Conservation (phyloP, 192 early-diverging fungal species). For the Coemansia asiatica region DNA sequence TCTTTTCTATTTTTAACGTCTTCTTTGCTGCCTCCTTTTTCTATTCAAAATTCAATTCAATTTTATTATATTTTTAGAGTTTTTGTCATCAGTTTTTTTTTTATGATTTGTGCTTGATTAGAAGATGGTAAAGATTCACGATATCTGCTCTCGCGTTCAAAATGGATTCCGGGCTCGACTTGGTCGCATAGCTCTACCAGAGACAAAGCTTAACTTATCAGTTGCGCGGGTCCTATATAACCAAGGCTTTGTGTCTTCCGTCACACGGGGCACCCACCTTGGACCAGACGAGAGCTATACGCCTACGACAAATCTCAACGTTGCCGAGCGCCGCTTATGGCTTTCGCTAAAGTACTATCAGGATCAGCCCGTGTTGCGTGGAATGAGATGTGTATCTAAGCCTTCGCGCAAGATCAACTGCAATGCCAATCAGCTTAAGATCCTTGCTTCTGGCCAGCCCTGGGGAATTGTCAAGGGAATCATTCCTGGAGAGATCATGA, state of each 20-base stretch:
- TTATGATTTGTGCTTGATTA: background rate
- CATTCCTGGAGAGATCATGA: slow-evolving; percentile 87
- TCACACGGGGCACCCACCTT: slow-evolving; percentile 74
- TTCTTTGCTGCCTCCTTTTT: no score
- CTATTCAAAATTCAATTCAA: no score
- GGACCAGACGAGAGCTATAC: slow-evolving; percentile 73
- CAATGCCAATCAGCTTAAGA: slow-evolving; percentile 75
- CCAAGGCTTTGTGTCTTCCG: slow-evolving; percentile 85
- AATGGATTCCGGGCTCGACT: slow-evolving; percentile 87
- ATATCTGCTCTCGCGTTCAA: slow-evolving; percentile 85
- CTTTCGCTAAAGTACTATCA: slow-evolving; percentile 92
- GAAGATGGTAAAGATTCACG: slow-evolving; percentile 75
- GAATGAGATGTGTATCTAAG: slow-evolving; percentile 81
- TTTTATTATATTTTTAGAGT: background rate
- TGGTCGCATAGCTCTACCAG: slow-evolving; percentile 81
- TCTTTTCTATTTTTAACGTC: no score
- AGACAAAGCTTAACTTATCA: slow-evolving; percentile 83
- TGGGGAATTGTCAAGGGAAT: slow-evolving; percentile 78
- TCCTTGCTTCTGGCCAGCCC: slow-evolving; percentile 71
- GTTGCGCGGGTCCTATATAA: slow-evolving; percentile 85
- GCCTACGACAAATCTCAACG: slow-evolving; percentile 76
- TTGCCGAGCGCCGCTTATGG: slow-evolving; percentile 87
- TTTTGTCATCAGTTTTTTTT: background rate
- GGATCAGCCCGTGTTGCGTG: slow-evolving; percentile 73
- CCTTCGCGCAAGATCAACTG: slow-evolving; percentile 80